Evolutionary conservation across 73 alveolate genomes (phyloP), one percentile per base, ranked within the genome.

Genomic region (Breviolum minutum): DNA sequence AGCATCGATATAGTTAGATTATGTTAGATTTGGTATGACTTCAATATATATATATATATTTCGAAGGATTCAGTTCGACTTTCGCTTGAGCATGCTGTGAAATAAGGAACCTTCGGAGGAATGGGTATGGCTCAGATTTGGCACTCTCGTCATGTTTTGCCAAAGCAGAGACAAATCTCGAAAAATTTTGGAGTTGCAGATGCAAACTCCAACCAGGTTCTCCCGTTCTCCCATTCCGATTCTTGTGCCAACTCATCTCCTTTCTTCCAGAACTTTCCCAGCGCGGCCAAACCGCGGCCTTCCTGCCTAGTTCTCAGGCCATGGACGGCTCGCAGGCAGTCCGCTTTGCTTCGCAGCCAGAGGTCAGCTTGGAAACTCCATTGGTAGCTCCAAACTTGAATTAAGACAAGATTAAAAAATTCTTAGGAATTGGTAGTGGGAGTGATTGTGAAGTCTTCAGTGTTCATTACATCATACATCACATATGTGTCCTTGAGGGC

Each of bases 71-170:
- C 54, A 40, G 54, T 40, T 40, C 54, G 54, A 40, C 54, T 2
- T 40, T 40, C 54, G 54, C 0, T 40, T 40, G 54, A 40, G 54
- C 54, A 40, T 3, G 54, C 62, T 11, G 88, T 27, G 64, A 73
- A 48, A 40, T 40, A 63, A 90, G 98, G 98, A 92, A 92, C 62
- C 90, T 92, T 60, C 90, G 98, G 80, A 48, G 98, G 27, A 92
- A 92, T n/a, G 98, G 98, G 91, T 92, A 92, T 60, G 98, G 98
- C 26, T 74, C 91, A 13, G 98, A 92, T 66, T 68, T 92, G 98
- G 98, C 27, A 81, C 92, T 24, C 61, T 74, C 22, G 73, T 54
- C 76, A 61, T 61, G 73, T 83, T 77, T 71, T 71, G 29, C 26
- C 81, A 71, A 30, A 71, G 81, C 1, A 20, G 2, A 71, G 32